These are phyloP conservation scores for Dillenia suffruticosa DNA, from an alignment of 164 flowering plant genomes.

Conservation along the genomic window DNA sequence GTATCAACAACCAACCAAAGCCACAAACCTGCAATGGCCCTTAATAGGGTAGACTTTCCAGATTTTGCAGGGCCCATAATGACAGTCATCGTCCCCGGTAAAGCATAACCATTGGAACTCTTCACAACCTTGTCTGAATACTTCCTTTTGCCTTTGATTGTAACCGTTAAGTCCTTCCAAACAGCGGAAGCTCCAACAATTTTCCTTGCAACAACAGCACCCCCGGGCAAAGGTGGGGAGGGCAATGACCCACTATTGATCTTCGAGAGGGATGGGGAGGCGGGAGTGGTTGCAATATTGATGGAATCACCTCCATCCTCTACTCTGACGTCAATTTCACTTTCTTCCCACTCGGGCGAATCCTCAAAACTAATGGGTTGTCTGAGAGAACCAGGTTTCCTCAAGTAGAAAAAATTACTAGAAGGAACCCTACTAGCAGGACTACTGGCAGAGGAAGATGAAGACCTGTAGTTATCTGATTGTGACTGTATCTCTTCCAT, in stretches of 20 bases:
- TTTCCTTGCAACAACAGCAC: slow-evolving; percentile 47
- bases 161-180: slow-evolving; percentile 96
- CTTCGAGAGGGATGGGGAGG: slow-evolving; percentile 80
- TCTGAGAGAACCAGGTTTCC: slow-evolving; percentile 80
- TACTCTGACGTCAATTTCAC: slow-evolving; percentile 66
- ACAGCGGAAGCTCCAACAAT: slow-evolving; percentile 82
- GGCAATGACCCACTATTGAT: slow-evolving; percentile 81
- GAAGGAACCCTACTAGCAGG: slow-evolving; percentile 85
- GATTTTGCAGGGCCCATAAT: slow-evolving; percentile 99
- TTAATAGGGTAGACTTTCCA: slow-evolving; percentile 83
- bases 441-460: slow-evolving; percentile 95
- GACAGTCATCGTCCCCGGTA: slow-evolving; percentile 95
- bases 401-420: slow-evolving; percentile 75
- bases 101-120: slow-evolving; percentile 92
- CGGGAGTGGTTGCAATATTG: slow-evolving; percentile 53
- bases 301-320: slow-evolving; percentile 76
- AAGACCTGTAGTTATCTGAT: slow-evolving; percentile 87
- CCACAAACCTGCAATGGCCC: slow-evolving; percentile 80
- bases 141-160: slow-evolving; percentile 83
- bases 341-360: slow-evolving; percentile 98
- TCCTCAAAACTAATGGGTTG: slow-evolving; percentile 97
- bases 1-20: neutral
- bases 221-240: slow-evolving; percentile 68
- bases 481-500: slow-evolving; percentile 99
- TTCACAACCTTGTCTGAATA: slow-evolving; percentile 88